Evolutionary conservation across 2,329 filamentous ascomycete species (phyloP), one percentile per base, ranked within the genome.

Genomic region (Penicillium sp.): DNA sequence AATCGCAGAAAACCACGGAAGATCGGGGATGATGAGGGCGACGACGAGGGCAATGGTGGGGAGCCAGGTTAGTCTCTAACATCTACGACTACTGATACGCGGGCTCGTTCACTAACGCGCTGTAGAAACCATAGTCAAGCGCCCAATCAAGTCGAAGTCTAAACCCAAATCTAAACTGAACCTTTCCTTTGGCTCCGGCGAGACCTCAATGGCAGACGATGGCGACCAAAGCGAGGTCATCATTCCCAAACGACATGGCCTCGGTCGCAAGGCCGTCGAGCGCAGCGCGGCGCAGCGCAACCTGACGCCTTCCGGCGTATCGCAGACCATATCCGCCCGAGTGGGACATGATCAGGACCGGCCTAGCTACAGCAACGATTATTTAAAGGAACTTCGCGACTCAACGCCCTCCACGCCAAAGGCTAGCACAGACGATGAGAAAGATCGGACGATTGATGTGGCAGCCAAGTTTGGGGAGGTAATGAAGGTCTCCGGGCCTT

Each of bases 341-440:
- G 78, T 81, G 0, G 75, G 78, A 5, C 80, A 84, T 13, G 85
- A 89, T 13, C 84, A 87, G 14, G 86, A 86, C 46, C 79, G 87
- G 33, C 91, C 90, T 0, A 87, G 77, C 52, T 97, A 99, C 69
- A 95, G 82, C 75, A 89, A 88, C 64, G 90, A 95, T 62, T 90
- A 92, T 59, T 79, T 99, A 18, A 85, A 89, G 30, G 90, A 96
- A 68, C 79, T 99, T 13, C 89, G 90, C 56, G 88, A 85, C 53
- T 91, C 89, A 11, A 96, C 92, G 0, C 91, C 90, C 0, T 89
- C 86, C 22, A 92, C 89, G 0, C 92, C 91, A 0, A 86, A 83
- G 56, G 81, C 54, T 8, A 54, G 50, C 10, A 61, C 66, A 7
- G 63, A 70, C 14, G 62, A 70, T 2, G 65, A 64, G 36, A 61